phyloP scores from a whole-genome alignment of 202 grass and related monocot genomes.

The Carex arenaria region DNA sequence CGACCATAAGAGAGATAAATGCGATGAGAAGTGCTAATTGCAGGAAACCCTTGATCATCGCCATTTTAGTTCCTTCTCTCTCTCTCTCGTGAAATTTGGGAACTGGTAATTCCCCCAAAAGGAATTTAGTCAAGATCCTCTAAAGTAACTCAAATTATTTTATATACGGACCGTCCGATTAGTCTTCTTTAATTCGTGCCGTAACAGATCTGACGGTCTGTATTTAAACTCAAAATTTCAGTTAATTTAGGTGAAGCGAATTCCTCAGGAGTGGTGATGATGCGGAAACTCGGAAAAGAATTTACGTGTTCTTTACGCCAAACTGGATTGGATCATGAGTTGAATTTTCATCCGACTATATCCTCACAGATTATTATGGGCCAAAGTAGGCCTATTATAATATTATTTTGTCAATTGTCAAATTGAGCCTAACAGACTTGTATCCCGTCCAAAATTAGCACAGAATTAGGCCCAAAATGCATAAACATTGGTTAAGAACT shows the following conservation, averaged over 20 bases:
- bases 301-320: too few species aligned
- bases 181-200: too few species aligned
- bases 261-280: too few species aligned
- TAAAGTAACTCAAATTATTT: too few species aligned
- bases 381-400: neutral
- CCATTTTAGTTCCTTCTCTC: slow-evolving; percentile 5
- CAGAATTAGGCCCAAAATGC: neutral
- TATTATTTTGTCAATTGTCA: neutral
- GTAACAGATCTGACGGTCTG: too few species aligned
- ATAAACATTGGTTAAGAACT: too few species aligned
- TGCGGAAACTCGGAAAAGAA: too few species aligned
- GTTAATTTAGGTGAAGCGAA: too few species aligned
- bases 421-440: neutral
- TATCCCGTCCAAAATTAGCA: neutral
- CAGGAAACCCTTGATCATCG: slow-evolving; percentile 13
- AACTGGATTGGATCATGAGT: neutral
- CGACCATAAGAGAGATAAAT: slow-evolving; percentile 5
- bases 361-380: neutral
- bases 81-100: neutral
- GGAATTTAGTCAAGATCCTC: neutral
- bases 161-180: too few species aligned
- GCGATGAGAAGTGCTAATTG: neutral
- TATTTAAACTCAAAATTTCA: too few species aligned
- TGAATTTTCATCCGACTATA: neutral
- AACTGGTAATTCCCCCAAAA: neutral